phyloP scores from a whole-genome alignment of 495 filamentous ascomycete species.

The Penicillium ochrochloron region DNA sequence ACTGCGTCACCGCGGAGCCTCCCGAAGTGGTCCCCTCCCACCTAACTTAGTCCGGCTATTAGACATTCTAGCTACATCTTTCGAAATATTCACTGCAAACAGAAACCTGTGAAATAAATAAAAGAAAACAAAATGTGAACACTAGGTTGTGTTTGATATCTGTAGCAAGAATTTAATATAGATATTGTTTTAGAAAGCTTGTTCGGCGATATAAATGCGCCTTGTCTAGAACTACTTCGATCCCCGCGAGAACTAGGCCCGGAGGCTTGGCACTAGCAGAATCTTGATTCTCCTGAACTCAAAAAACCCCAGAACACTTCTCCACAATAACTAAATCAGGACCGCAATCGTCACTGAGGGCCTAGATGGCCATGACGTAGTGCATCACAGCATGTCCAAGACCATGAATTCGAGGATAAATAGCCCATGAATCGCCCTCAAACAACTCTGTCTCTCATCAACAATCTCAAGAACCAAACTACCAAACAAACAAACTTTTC shows the following conservation, averaged over 20 bases:
- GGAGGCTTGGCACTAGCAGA: not conserved
- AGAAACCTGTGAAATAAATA: not conserved
- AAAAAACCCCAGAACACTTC: not conserved
- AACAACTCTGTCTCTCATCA: not conserved
- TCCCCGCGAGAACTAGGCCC: not conserved
- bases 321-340: not conserved
- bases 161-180: not conserved
- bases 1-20: conserved; percentile 8
- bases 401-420: conserved; percentile 8
- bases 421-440: not conserved
- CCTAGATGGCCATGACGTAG: conserved; percentile 11
- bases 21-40: not conserved
- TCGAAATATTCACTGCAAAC: not conserved
- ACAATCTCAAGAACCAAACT: conserved; percentile 2
- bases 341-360: not conserved
- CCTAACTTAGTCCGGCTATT: not conserved
- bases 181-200: not conserved
- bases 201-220: not conserved
- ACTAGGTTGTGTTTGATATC: not conserved
- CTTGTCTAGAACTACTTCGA: not conserved
- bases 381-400: not conserved
- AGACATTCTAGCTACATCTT: not conserved
- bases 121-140: not conserved
- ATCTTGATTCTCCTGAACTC: conserved; percentile 3
- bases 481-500: conserved; percentile 6